Percentiles rank a stretch among this genome's conserved stretches.
phyloP scores from a whole-genome alignment of 148 eudicot species.

The Polygonum maritimum region DNA sequence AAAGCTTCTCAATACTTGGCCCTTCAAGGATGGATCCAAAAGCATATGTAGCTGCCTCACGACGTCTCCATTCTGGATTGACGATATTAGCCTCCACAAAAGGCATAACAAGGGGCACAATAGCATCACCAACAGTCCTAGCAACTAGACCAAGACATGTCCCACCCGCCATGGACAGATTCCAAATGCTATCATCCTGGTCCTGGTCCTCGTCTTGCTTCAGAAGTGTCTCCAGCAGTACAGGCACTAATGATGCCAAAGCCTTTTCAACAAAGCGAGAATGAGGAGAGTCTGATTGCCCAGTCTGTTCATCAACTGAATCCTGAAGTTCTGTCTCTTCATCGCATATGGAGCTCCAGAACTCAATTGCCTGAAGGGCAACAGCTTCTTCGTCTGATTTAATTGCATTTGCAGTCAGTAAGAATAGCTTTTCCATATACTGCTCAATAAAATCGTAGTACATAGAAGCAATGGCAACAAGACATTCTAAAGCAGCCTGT shows the following conservation, averaged over 20 bases:
- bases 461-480: slow-evolving; percentile 67
- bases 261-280: slow-evolving; percentile 65
- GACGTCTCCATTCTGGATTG: slow-evolving; percentile 49
- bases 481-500: slow-evolving; percentile 70
- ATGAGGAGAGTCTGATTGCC: slow-evolving; percentile 35
- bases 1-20: slow-evolving; percentile 42
- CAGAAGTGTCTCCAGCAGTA: slow-evolving; percentile 58
- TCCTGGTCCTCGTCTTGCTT: slow-evolving; percentile 82
- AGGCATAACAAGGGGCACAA: slow-evolving; percentile 64
- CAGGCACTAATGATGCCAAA: slow-evolving; percentile 42
- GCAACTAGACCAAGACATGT: slow-evolving; percentile 71
- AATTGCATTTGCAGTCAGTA: slow-evolving; percentile 60
- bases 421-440: slow-evolving; percentile 57
- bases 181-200: slow-evolving; percentile 64
- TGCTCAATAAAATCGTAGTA: slow-evolving; percentile 67
- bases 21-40: slow-evolving; percentile 74
- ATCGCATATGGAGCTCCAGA: slow-evolving; percentile 88
- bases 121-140: slow-evolving; percentile 60
- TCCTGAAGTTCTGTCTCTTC: slow-evolving; percentile 67
- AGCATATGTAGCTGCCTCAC: slow-evolving; percentile 73
- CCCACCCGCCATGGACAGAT: slow-evolving; percentile 77
- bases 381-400: slow-evolving; percentile 61
- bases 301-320: slow-evolving; percentile 29
- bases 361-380: slow-evolving; percentile 78
- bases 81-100: slow-evolving; percentile 52